phyloP scores from a whole-genome alignment of 1,284 basidiomycete genomes.

The Sparassis latifolia region DNA sequence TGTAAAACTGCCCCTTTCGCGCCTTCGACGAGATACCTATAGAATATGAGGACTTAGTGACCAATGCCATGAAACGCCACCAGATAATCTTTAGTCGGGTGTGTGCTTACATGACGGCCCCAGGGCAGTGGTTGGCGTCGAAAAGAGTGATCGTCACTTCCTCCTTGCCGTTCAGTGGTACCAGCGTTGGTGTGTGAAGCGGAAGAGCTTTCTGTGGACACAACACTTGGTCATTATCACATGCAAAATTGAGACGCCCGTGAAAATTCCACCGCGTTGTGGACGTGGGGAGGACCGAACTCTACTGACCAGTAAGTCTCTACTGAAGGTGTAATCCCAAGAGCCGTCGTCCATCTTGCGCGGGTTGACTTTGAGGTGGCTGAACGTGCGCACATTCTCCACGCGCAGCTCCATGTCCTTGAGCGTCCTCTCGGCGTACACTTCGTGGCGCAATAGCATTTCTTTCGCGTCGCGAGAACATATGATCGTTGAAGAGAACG shows the following conservation, averaged over 20 bases:
- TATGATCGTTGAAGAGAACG: constrained; percentile 60
- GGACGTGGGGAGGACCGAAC: too few species aligned
- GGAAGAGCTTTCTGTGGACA: constrained; percentile 39
- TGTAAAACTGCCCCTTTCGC: constrained; percentile 70
- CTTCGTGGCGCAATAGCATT: constrained; percentile 74
- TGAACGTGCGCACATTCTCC: constrained; percentile 54
- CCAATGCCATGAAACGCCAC: not conserved
- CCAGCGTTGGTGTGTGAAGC: constrained; percentile 55
- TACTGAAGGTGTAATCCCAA: constrained; percentile 40
- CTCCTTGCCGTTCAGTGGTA: constrained; percentile 53
- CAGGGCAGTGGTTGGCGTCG: constrained; percentile 93
- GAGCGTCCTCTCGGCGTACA: constrained; percentile 54
- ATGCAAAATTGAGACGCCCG: not conserved
- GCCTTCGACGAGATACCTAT: constrained; percentile 86
- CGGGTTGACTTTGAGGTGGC: constrained; percentile 59
- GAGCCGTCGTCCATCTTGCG: constrained; percentile 39
- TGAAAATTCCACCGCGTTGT: too few species aligned
- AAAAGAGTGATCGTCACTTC: constrained; percentile 72
- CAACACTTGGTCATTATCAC: not conserved
- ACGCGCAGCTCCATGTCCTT: constrained; percentile 46
- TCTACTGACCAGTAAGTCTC: constrained; percentile 57
- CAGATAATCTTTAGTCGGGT: not conserved
- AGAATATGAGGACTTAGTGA: not conserved
- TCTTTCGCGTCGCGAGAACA: constrained; percentile 79
- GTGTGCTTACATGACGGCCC: constrained; percentile 77